A percentile compares a stretch with the other conserved stretches of the same genome.
These are phyloP conservation scores for Beauveria caledonica DNA, from an alignment of 2,329 filamentous ascomycete species.

Conservation along the genomic window DNA sequence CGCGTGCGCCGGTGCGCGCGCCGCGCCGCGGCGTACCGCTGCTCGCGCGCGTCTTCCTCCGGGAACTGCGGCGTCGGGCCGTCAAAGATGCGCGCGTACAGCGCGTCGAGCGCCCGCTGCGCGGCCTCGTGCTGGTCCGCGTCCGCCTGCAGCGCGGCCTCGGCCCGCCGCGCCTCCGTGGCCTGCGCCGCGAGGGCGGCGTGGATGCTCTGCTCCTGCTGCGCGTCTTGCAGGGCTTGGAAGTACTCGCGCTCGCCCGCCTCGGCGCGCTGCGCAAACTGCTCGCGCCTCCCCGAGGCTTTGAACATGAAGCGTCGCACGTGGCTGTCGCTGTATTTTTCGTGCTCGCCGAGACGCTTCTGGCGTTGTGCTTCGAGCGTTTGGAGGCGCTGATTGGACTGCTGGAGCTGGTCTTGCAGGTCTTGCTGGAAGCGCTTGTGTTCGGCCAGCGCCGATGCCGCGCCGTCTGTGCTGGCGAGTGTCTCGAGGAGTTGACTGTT, in stretches of 20 bases:
- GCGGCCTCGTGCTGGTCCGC: slow-evolving; percentile 29
- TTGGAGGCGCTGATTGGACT: slow-evolving; percentile 29
- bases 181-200: slow-evolving; percentile 32
- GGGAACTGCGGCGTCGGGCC: slow-evolving; percentile 44
- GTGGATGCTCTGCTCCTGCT: slow-evolving; percentile 35
- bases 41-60: slow-evolving; percentile 43
- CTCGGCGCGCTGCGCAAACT: slow-evolving; percentile 33
- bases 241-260: slow-evolving; percentile 50
- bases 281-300: slow-evolving; percentile 36
- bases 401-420: slow-evolving; percentile 32
- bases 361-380: slow-evolving; percentile 32
- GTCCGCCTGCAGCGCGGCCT: slow-evolving; percentile 27
- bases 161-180: slow-evolving; percentile 29
- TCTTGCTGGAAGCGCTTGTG: slow-evolving; percentile 37
- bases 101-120: slow-evolving; percentile 38
- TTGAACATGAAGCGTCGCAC: slow-evolving; percentile 44
- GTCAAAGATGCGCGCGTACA: slow-evolving; percentile 46
- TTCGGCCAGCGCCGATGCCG: slow-evolving; percentile 35
- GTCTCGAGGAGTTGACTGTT: slow-evolving; percentile 37
- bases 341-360: slow-evolving; percentile 42
- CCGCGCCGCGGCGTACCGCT: slow-evolving; percentile 25
- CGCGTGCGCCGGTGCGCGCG: slow-evolving; percentile 30
- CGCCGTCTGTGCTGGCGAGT: slow-evolving; percentile 42
- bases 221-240: slow-evolving; percentile 40
- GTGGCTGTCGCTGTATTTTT: slow-evolving; percentile 44